Evolutionary conservation across 1,284 basidiomycete species (phyloP), one percentile per base, ranked within the genome.

Genomic region (Anthracocystis panici-leucophaei): DNA sequence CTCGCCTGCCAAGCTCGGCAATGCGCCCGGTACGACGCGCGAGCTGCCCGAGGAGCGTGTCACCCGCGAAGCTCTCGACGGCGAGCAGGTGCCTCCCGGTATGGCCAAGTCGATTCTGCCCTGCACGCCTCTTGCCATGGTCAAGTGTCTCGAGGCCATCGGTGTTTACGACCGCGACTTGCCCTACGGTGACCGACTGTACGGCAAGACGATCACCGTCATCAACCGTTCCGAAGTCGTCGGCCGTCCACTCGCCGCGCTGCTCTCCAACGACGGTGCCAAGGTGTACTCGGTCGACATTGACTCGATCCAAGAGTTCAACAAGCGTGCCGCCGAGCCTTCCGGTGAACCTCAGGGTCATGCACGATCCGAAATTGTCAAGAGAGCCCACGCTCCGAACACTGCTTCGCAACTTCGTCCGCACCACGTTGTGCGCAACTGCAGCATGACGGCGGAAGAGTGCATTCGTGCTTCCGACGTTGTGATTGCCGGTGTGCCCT

Each of bases 191-290:
- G 95, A 97, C 86, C 90, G 95, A 27, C 94, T 95, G 5, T 94
- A 95, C 81, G 96, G 96, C 16, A 93, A 91, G 85, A 96, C 92
- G 1, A 88, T 99, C 76, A 95, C 95, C 5, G 92, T 99, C 40
- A 92, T 99, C 83, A 99, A 99, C 87, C 94, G 94, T 71, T 97
- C 94, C 44, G 96, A 98, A 86, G 96, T 98, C 21, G 96, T 98
- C 21, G 96, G 96, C 25, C 89, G 96, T 58, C 96, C 96, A 2
- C 89, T 98, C 10, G 96, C 95, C 0, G 96, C 95, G 5, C 88
- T 98, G 54, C 89, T 98, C 46, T 91, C 95, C 14, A 98, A 98
- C 84, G 96, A 98, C 83, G 96, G 96, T 41, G 95, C 95, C 3
- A 90, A 94, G 11, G 96, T 98, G 2, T 92, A 96, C 84, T 95